Evolutionary conservation across 257 asterid genomes (phyloP).

Genomic region (Cynanchum wilfordii): DNA sequence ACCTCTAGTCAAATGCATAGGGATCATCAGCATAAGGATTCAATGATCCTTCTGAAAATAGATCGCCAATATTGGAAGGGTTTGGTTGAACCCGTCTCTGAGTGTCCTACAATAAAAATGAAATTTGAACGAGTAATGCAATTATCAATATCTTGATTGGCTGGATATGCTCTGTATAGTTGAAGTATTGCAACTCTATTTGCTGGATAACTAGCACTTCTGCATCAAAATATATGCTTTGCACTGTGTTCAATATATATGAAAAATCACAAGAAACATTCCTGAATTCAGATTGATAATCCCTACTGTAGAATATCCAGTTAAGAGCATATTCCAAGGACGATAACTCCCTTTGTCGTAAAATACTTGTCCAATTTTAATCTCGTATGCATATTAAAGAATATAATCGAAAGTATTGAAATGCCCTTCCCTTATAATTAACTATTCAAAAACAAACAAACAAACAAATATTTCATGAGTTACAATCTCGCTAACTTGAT

Average conservation of each 20-base stretch:
- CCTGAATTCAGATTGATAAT: background rate
- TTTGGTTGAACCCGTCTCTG: conserved; percentile 42
- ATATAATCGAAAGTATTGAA: no score
- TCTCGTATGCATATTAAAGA: no score
- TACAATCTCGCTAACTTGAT: no score
- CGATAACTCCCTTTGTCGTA: background rate
- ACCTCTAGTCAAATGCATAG: conserved; percentile 91
- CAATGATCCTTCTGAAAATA: conserved; percentile 93
- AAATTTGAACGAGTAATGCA: background rate
- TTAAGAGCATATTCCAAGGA: conserved; percentile 1
- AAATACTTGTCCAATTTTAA: no score
- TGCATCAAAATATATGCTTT: background rate
- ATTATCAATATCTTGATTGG: background rate
- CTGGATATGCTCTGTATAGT: background rate
- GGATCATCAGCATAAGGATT: conserved; percentile 98
- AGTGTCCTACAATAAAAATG: conserved; percentile 33
- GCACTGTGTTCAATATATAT: background rate
- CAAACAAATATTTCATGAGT: no score
- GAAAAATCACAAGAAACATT: background rate
- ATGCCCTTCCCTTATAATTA: no score
- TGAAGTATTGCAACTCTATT: background rate
- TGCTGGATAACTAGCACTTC: background rate
- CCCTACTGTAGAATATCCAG: background rate
- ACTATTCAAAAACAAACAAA: no score
- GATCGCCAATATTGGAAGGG: conserved; percentile 79